These are phyloP conservation scores for Chrysosporium keratinophilum DNA, from an alignment of 2,329 filamentous ascomycete species.

Conservation along the genomic window DNA sequence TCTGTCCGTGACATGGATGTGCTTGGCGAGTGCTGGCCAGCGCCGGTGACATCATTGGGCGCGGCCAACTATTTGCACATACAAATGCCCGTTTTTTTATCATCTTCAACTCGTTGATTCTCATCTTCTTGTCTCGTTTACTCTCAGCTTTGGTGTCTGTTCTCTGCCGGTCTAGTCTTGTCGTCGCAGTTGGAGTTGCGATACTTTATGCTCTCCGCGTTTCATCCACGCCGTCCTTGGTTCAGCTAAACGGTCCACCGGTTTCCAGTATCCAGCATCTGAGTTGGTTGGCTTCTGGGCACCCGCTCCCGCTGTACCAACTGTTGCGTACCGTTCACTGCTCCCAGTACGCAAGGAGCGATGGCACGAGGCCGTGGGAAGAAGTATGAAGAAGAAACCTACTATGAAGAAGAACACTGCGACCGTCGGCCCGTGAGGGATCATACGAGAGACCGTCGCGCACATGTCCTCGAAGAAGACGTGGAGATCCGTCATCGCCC, in stretches of 20 bases:
- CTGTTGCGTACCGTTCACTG: background rate
- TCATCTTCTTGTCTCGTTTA: too few relatives aligned
- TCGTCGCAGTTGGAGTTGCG: background rate
- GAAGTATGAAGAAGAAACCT: constrained; percentile 26
- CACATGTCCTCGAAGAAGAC: constrained; percentile 24
- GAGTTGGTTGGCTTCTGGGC: background rate
- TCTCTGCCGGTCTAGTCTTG: too few relatives aligned
- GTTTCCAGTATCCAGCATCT: background rate
- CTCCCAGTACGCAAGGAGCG: background rate
- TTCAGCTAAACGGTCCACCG: background rate
- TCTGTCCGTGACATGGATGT: background rate
- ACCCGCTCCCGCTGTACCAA: background rate
- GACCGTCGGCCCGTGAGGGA: constrained; percentile 14
- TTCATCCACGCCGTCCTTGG: background rate
- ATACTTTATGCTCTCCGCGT: background rate
- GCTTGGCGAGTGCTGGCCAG: background rate
- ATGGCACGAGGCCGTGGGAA: constrained; percentile 9
- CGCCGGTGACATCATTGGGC: constrained; percentile 8
- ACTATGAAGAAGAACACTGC: constrained; percentile 22
- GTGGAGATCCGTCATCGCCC: constrained; percentile 21
- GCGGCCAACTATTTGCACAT: constrained; percentile 4
- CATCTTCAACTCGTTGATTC: background rate
- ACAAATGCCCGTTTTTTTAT: too few relatives aligned
- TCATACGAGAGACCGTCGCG: constrained; percentile 17
- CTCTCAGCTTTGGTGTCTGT: too few relatives aligned